These are phyloP conservation scores for Striga hermonthica DNA, from an alignment of 305 asterid genomes.

Conservation along the genomic window DNA sequence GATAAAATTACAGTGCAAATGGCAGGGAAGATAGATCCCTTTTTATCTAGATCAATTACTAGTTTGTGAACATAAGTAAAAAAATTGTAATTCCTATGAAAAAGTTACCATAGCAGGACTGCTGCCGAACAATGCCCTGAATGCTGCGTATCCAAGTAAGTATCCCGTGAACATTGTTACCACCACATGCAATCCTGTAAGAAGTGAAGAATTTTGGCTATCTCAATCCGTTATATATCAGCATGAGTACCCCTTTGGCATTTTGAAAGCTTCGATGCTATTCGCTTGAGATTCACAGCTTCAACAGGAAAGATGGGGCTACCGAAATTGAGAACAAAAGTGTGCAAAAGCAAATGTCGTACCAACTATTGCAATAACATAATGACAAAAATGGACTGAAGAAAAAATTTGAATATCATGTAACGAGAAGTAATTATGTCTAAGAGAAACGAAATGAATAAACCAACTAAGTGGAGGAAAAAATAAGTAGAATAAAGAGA, in stretches of 20 bases:
- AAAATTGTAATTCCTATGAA: not conserved
- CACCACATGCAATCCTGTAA: conserved; percentile 80
- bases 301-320: not conserved
- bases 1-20: not conserved
- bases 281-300: not conserved
- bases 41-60: not conserved
- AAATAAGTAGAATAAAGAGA: not conserved
- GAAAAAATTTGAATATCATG: too few species aligned
- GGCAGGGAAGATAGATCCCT: not conserved
- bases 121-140: conserved; percentile 80
- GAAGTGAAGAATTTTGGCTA: conserved; percentile 18
- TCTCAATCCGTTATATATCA: too few species aligned
- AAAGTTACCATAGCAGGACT: conserved; percentile 72
- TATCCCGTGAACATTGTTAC: conserved; percentile 86
- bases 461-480: not conserved
- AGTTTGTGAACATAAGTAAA: not conserved
- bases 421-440: too few species aligned
- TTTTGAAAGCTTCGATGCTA: not conserved
- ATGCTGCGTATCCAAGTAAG: conserved; percentile 79
- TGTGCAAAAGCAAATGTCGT: not conserved
- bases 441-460: not conserved
- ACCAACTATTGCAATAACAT: not conserved
- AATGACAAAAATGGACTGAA: not conserved
- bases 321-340: conserved; percentile 27
- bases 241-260: not conserved